Base-by-base conservation (phyloP, 306 rosid genomes). In the Cyamopsis tetragonoloba region DNA sequence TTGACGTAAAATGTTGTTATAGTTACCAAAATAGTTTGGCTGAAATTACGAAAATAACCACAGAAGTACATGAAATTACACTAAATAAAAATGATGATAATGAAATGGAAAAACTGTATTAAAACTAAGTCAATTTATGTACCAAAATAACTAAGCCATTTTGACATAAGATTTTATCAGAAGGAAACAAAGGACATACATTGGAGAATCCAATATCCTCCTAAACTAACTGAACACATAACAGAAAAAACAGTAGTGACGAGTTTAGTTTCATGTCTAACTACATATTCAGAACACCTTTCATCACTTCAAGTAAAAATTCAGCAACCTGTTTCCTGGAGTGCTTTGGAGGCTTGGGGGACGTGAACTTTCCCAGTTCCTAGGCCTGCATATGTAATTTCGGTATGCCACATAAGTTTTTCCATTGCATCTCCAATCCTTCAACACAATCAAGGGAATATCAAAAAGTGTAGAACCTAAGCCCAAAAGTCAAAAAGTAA, bases 401-500 rank as follows among this genome's bases (percentile, higher is more conserved):
- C 96, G 86, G 73, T 75, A 83, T 3, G 98, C 98, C 49, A 86
- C 91, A n/a, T 93, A 93, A 9, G 96, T 96, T 78, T 81, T 93
- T 34, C 87, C 97, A 49, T 89, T 86, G 96, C 96, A 87, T 82
- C 89, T 84, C 96, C 96, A 92, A 43, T 84, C 98, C 98, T 82
- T 78, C 80, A 82, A 74, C 77, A 77, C 56, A 77, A 64, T 48
- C 50, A 68, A 7, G 3, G 3, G 7, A 66, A 19, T 4, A 13
- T 73, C 39, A 64, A 39, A 64, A 63, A 6, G 15, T 26, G 17
- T 38, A 9, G 20, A 63, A 64, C n/a, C 20, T 73, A 38, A 51
- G 19, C 34, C 71, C 42, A 47, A 5, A 48, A 59, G 55, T 27
- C 3, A 57, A 35, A 47, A 47, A 1, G 56, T 6, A 75, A n/a